A percentile compares a stretch with the other conserved stretches of the same genome.
phyloP scores from a whole-genome alignment of 495 filamentous ascomycete species.

The Friedmanniomyces simplex region DNA sequence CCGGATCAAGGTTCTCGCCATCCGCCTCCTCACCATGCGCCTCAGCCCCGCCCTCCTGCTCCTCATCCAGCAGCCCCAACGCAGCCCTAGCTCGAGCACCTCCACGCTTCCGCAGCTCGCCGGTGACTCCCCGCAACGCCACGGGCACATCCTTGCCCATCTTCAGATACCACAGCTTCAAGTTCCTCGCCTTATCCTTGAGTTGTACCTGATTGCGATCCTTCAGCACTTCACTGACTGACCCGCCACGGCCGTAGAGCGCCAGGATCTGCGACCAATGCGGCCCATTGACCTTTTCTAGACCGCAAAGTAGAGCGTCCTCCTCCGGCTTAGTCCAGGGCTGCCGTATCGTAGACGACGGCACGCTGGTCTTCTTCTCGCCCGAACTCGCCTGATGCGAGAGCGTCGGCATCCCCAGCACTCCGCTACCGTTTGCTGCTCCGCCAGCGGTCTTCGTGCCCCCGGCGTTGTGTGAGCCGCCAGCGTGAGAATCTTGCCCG shows the following conservation, averaged over 20 bases:
- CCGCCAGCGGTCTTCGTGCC: conserved; percentile 37
- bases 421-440: not conserved
- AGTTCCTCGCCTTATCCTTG: conserved; percentile 88
- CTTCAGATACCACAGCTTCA: conserved; percentile 94
- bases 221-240: conserved; percentile 74
- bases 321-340: conserved; percentile 90
- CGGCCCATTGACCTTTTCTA: conserved; percentile 84
- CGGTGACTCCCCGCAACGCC: conserved; percentile 82
- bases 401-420: not conserved
- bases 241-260: conserved; percentile 75
- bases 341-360: conserved; percentile 46
- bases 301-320: conserved; percentile 80
- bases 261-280: conserved; percentile 94
- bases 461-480: conserved; percentile 38
- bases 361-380: conserved; percentile 19
- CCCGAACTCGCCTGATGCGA: not conserved
- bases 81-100: conserved; percentile 17
- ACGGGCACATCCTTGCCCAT: conserved; percentile 86
- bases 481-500: conserved; percentile 16
- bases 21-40: not conserved
- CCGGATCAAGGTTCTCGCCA: not conserved
- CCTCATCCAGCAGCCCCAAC: conserved; percentile 44
- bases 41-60: conserved; percentile 6
- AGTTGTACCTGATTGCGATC: conserved; percentile 91
- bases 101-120: conserved; percentile 82